These are phyloP conservation scores for Daldinia vernicosa DNA, from an alignment of 495 filamentous ascomycete species.

Conservation along the genomic window DNA sequence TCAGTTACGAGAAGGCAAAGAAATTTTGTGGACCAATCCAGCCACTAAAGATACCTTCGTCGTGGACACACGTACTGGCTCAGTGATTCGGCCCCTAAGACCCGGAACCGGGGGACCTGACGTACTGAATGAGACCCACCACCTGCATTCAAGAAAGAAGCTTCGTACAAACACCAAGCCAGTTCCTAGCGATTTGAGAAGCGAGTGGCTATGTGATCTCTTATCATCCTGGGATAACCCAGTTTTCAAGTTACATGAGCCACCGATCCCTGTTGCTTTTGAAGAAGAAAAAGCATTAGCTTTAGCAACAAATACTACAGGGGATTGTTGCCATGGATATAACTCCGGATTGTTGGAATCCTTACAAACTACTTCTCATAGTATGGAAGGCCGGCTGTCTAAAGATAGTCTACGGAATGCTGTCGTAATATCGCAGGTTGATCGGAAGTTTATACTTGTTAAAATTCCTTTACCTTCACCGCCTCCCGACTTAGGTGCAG, in stretches of 20 bases:
- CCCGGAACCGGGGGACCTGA: background rate
- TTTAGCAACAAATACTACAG: constrained; percentile 43
- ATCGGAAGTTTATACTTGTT: constrained; percentile 86
- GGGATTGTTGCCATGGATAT: constrained; percentile 19
- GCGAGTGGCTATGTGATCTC: constrained; percentile 53
- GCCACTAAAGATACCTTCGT: constrained; percentile 64
- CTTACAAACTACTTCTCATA: constrained; percentile 31
- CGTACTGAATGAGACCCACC: constrained; percentile 4
- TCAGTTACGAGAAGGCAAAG: constrained; percentile 37
- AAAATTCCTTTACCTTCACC: constrained; percentile 54
- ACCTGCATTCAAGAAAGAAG: constrained; percentile 25
- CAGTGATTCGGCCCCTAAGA: constrained; percentile 48
- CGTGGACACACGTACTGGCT: constrained; percentile 71
- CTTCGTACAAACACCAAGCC: constrained; percentile 33
- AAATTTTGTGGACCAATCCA: constrained; percentile 74
- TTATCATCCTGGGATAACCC: constrained; percentile 51
- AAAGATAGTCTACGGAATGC: constrained; percentile 70
- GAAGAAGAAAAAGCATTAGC: constrained; percentile 39
- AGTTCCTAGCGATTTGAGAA: constrained; percentile 28
- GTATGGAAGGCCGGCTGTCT: constrained; percentile 66
- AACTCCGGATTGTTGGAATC: constrained; percentile 37
- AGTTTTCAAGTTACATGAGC: constrained; percentile 52
- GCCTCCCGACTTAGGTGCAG: background rate
- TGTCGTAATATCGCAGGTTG: constrained; percentile 80
- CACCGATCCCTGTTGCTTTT: constrained; percentile 48